Evolutionary conservation across 225 moss, liverwort and hornwort species (phyloP), one percentile per base, ranked within the genome.

Genomic region (Physcomitrium patens): DNA sequence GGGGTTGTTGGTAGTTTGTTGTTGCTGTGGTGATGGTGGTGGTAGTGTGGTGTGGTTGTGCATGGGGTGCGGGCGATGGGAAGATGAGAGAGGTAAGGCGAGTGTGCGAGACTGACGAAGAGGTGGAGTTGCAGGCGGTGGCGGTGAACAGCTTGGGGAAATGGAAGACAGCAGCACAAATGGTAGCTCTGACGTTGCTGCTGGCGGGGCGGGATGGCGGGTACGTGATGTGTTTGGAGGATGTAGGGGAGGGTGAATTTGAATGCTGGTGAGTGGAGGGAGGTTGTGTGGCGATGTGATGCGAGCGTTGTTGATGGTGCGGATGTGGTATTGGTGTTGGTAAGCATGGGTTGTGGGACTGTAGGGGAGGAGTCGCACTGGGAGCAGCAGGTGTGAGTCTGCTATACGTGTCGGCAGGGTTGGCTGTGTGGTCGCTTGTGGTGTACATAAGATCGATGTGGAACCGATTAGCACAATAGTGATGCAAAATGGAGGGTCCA

Each of bases 141-240:
- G 90, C 90, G 55, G 90, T 90, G 17, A 90, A 84, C 63, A 87
- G 58, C 61, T 51, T 90, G 19, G 90, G 90, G 52, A 90, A 90
- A 74, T 77, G 87, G 63, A 90, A 90, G 60, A 90, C 90, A 10
- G 87, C 83, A 61, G 73, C 85, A 69, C 90, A 90, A 73, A 90
- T 90, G 90, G 72, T 87, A 70, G 73, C 90, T 44, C 78, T 90
- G 20, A 85, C 90, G 0, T 70, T 90, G 12, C 70, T 90, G 12
- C 76, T 90, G 57, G 81, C 65, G 28, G 76, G 78, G 24, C 77
- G 85, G 52, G 82, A 87, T 76, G 87, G 87, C 67, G 85, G 90
- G 90, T 90, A 78, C 61, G 82, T 58, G 5, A 37, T 12, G 7
- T 62, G 9, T 62, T 23, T 9, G 16, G 53, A 18, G 18, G 15